A percentile compares a stretch with the other conserved stretches of the same genome.
Conservation (phyloP, 1,139 yeast genomes). For the Candida pseudoviswanathii region DNA sequence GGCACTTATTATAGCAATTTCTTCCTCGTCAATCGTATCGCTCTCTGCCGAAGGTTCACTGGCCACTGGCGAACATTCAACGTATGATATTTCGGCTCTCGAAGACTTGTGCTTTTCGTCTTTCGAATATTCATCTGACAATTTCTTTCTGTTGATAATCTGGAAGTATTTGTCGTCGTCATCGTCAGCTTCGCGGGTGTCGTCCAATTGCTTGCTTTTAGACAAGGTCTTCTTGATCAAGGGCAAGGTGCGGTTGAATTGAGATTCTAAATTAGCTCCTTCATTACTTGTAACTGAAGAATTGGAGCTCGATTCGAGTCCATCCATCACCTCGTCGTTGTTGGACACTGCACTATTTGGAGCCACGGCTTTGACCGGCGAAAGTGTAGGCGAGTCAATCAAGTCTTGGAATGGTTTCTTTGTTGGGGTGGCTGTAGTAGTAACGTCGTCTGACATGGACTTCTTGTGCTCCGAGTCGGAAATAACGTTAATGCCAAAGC, state of each 20-base stretch:
- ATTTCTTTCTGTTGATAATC: constrained; percentile 14
- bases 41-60: constrained; percentile 7
- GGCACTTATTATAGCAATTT: neutral
- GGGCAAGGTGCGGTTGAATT: constrained; percentile 26
- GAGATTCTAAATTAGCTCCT: constrained; percentile 18
- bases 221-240: constrained; percentile 33
- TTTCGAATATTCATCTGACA: constrained; percentile 10
- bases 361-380: constrained; percentile 14
- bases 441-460: constrained; percentile 5
- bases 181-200: constrained; percentile 7
- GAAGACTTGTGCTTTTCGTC: constrained; percentile 33
- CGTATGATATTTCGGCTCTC: constrained; percentile 28
- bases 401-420: constrained; percentile 10
- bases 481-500: constrained; percentile 39
- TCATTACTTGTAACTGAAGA: constrained; percentile 7
- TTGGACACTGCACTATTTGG: constrained; percentile 8
- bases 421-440: constrained; percentile 1
- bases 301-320: constrained; percentile 15
- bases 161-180: constrained; percentile 16
- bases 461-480: constrained; percentile 20
- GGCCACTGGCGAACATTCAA: constrained; percentile 15
- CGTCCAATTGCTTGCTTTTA: neutral
- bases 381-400: constrained; percentile 14
- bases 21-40: constrained; percentile 2
- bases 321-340: constrained; percentile 5